A percentile compares a stretch with the other conserved stretches of the same genome.
Evolutionary conservation across 1,284 basidiomycete species (phyloP).

Genomic region (Athelia sp.): DNA sequence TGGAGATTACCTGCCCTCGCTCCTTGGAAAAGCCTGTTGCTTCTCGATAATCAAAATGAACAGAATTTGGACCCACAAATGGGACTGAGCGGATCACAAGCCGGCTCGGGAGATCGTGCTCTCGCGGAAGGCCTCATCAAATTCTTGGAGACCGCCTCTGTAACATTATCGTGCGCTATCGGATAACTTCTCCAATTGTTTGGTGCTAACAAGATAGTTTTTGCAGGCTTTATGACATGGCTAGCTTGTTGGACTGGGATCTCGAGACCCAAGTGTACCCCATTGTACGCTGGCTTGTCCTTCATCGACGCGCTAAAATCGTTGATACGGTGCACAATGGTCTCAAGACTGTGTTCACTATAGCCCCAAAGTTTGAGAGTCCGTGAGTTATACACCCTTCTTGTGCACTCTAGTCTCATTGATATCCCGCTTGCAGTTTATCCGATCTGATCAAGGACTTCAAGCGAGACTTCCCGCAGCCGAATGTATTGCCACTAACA

Average conservation of each 20-base stretch:
- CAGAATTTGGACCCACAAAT: constrained; percentile 52
- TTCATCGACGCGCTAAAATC: constrained; percentile 85
- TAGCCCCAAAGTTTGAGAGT: constrained; percentile 61
- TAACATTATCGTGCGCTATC: constrained; percentile 52
- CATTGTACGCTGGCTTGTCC: constrained; percentile 85
- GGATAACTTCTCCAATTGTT: neutral
- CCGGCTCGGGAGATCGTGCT: constrained; percentile 58
- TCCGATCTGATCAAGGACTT: constrained; percentile 61
- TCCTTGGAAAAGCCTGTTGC: constrained; percentile 91
- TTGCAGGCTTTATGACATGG: constrained; percentile 81
- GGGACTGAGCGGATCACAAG: constrained; percentile 53
- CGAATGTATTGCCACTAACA: constrained; percentile 67
- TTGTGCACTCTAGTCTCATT: neutral
- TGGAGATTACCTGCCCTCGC: constrained; percentile 70
- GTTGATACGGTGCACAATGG: constrained; percentile 83
- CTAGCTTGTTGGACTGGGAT: constrained; percentile 81
- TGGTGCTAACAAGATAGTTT: neutral
- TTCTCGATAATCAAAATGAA: constrained; percentile 60
- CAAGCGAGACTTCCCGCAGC: constrained; percentile 57
- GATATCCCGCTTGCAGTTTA: constrained; percentile 39
- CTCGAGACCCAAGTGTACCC: constrained; percentile 84
- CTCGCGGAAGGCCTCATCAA: constrained; percentile 65
- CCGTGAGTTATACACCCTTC: constrained; percentile 54
- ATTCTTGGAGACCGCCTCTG: constrained; percentile 63
- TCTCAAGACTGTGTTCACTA: constrained; percentile 79